Conservation (phyloP, 2,329 filamentous ascomycete genomes). For the Hymenoscyphus fraxineus region DNA sequence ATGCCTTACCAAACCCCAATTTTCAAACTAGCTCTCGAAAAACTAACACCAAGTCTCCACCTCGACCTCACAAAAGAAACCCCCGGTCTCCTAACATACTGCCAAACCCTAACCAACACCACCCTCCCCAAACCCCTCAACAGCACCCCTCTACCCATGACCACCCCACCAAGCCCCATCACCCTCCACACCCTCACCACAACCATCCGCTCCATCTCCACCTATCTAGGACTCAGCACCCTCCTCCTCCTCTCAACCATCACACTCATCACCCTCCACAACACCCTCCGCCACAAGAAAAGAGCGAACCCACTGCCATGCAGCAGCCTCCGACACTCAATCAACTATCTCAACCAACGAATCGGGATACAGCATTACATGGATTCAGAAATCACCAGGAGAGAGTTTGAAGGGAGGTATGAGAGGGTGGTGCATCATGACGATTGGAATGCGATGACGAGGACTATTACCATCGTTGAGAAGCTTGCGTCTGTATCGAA, state of each 20-base stretch:
- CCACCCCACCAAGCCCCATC: not conserved
- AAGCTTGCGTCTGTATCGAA: not conserved
- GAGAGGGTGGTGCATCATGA: not conserved
- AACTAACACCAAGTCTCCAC: not conserved
- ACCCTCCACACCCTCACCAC: not conserved
- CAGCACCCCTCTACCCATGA: not conserved
- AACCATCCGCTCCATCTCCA: not conserved
- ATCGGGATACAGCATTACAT: not conserved
- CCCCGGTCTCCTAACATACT: not conserved
- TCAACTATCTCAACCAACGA: not conserved
- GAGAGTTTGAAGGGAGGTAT: not conserved
- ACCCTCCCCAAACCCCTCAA: not conserved
- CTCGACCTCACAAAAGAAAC: not conserved
- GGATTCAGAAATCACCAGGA: not conserved
- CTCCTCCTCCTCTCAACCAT: not conserved
- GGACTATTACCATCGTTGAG: conserved; percentile 1
- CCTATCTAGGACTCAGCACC: not conserved
- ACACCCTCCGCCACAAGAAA: not conserved
- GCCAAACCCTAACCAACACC: not conserved
- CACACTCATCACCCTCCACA: not conserved
- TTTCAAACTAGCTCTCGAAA: not conserved
- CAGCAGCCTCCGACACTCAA: not conserved
- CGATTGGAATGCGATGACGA: not conserved
- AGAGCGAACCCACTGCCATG: not conserved
- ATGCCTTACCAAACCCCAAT: not conserved